Base-by-base conservation (phyloP, 2,329 filamentous ascomycete genomes). In the Claviceps pazoutovae region DNA sequence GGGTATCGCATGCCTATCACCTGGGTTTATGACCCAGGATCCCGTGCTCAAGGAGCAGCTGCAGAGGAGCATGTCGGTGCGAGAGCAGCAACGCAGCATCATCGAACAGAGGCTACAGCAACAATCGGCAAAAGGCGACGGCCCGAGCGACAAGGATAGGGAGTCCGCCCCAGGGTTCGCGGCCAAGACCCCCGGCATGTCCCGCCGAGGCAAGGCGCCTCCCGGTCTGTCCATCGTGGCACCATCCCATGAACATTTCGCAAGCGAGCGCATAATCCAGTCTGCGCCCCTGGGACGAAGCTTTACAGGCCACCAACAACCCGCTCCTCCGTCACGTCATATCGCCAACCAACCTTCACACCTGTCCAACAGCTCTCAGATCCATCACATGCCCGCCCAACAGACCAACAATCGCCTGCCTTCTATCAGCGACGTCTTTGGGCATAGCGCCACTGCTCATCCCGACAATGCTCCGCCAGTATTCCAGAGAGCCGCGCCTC, bases 11-110 rank as follows among this genome's bases (percentile, higher is more conserved):
- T 98, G 93, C 62, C 74, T 98, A 51, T 97, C 93, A 2, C 93
- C 93, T 0, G 93, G 93, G 51, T 97, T 98, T 62, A 83, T 94
- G 58, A 97, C 93, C 16, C 87, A 97, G 61, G 89, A 98, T 67
- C 91, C 93, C n/a, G 79, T 86, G 19, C 94, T 96, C 88, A 84
- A 93, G 64, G 88, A 95, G 68, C 90, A 97, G 68, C 73, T 98
- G 50, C 89, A 97, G 69, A 82, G 91, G 59, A 97, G 93, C 68
- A 81, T 96, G 68, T 89, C 86, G 46, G 90, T 98, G 34, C 79
- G 90, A 56, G 91, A 98, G 59, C 88, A 95, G 65, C 93, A 98
- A 68, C 79, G 91, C 58, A 86, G 88, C 58, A 91, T 98, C 59
- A 98, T 98, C 60, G 93, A 97, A 69, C 83, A 88, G 38, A 81